Percentiles rank a stretch among this genome's conserved stretches.
These are phyloP conservation scores for Dryadomyces sulphureus DNA, from an alignment of 2,329 filamentous ascomycete genomes.

Conservation along the genomic window DNA sequence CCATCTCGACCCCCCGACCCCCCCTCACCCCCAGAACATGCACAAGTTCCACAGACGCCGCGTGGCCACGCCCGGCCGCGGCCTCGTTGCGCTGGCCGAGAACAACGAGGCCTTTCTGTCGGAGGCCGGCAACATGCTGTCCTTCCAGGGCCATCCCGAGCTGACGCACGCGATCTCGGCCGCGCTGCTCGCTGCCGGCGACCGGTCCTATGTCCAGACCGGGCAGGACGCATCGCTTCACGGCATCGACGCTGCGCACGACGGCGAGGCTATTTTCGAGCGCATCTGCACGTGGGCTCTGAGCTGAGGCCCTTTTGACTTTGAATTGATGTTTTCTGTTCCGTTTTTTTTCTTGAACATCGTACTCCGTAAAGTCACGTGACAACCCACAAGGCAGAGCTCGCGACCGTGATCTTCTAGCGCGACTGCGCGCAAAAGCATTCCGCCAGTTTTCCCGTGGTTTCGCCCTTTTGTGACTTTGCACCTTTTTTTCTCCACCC, in stretches of 20 bases:
- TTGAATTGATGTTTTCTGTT: too few relatives aligned
- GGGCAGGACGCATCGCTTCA: not conserved
- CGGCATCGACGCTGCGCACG: not conserved
- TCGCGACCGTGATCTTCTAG: constrained; percentile 3
- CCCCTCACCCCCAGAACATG: not conserved
- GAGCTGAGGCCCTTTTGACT: too few relatives aligned
- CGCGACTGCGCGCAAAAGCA: constrained; percentile 2
- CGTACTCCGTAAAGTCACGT: too few relatives aligned
- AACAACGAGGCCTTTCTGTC: not conserved
- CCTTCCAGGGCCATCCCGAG: not conserved
- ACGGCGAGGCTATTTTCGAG: not conserved
- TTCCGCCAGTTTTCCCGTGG: not conserved
- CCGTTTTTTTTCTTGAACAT: too few relatives aligned
- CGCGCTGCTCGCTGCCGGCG: not conserved
- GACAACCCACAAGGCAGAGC: not conserved
- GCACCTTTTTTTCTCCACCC: not conserved
- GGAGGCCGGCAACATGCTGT: not conserved
- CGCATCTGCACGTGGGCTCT: not conserved
- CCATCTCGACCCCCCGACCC: not conserved
- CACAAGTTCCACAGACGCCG: not conserved
- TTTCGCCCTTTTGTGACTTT: constrained; percentile 1
- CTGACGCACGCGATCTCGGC: not conserved
- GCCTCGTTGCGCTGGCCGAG: not conserved
- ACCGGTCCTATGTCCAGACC: not conserved
- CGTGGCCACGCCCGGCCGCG: not conserved